Conservation (phyloP, 208 protist genomes). For the Trypanosoma avium region DNA sequence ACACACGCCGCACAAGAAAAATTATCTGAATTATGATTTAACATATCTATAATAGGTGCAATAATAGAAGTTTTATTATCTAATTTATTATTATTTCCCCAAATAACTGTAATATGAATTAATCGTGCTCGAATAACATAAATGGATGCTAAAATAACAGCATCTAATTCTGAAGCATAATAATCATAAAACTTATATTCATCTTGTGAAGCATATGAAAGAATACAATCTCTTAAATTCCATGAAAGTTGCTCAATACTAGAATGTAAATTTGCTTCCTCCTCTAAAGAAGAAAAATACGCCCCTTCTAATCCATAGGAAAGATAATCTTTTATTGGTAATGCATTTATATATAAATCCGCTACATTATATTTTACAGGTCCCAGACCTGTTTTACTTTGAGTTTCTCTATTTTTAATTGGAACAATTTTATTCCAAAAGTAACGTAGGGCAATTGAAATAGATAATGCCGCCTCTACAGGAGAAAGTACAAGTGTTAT, state of each 20-base stretch:
- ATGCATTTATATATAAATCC: slow-evolving; percentile 47
- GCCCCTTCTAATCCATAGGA: slow-evolving; percentile 54
- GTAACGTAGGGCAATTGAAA: slow-evolving; percentile 63
- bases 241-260: slow-evolving; percentile 68
- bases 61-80: slow-evolving; percentile 45
- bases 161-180: slow-evolving; percentile 47
- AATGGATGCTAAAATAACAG: slow-evolving; percentile 48
- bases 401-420: slow-evolving; percentile 13
- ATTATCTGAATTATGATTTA: slow-evolving; percentile 54
- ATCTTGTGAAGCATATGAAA: slow-evolving; percentile 42
- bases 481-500: slow-evolving; percentile 59
- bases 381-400: slow-evolving; percentile 2
- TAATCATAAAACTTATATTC: slow-evolving; percentile 69
- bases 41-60: slow-evolving; percentile 57
- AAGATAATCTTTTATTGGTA: slow-evolving; percentile 53
- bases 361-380: slow-evolving; percentile 19
- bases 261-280: slow-evolving; percentile 41
- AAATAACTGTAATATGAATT: slow-evolving; percentile 49
- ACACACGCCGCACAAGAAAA: slow-evolving; percentile 52
- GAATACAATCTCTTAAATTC: slow-evolving; percentile 67
- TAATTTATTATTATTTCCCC: not conserved
- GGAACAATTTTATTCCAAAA: slow-evolving; percentile 46
- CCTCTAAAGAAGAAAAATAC: slow-evolving; percentile 32
- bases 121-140: slow-evolving; percentile 75
- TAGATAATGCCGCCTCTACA: slow-evolving; percentile 64